Percentiles rank a stretch among this genome's conserved stretches.
These are phyloP conservation scores for Croton laevigatus DNA, from an alignment of 441 rosid species.

Conservation along the genomic window DNA sequence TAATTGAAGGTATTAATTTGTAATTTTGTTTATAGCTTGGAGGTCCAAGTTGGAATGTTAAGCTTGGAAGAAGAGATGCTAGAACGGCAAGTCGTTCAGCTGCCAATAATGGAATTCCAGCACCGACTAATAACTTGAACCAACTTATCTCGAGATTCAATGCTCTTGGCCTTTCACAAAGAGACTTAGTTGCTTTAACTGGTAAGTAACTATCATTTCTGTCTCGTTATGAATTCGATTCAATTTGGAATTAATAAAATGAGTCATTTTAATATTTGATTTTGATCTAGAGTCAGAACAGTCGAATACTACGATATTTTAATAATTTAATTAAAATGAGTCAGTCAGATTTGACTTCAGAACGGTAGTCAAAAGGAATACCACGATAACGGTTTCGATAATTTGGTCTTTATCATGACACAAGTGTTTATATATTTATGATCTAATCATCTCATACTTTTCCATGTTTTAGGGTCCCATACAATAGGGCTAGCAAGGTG, in stretches of 20 bases:
- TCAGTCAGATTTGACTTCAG: too few species aligned
- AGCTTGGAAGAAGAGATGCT: slow-evolving; percentile 85
- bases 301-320: too few species aligned
- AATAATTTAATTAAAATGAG: too few species aligned
- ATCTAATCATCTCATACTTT: too few species aligned
- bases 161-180: slow-evolving; percentile 66
- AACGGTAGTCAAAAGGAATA: too few species aligned
- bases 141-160: slow-evolving; percentile 57
- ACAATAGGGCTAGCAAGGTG: slow-evolving; percentile 76
- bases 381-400: too few species aligned
- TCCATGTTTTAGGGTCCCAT: slow-evolving; percentile 41
- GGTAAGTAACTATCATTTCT: slow-evolving; percentile 29
- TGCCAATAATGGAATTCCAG: slow-evolving; percentile 70
- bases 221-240: too few species aligned
- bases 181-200: slow-evolving; percentile 78
- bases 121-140: slow-evolving; percentile 59
- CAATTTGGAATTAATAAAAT: too few species aligned
- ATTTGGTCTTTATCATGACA: too few species aligned
- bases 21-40: slow-evolving; percentile 46
- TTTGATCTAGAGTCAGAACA: too few species aligned
- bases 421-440: too few species aligned
- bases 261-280: too few species aligned
- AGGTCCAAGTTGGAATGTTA: slow-evolving; percentile 73
- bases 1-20: neutral
- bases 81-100: slow-evolving; percentile 71